Conservation (phyloP, 2,329 filamentous ascomycete species). For the Pestalotiopsis sp. region DNA sequence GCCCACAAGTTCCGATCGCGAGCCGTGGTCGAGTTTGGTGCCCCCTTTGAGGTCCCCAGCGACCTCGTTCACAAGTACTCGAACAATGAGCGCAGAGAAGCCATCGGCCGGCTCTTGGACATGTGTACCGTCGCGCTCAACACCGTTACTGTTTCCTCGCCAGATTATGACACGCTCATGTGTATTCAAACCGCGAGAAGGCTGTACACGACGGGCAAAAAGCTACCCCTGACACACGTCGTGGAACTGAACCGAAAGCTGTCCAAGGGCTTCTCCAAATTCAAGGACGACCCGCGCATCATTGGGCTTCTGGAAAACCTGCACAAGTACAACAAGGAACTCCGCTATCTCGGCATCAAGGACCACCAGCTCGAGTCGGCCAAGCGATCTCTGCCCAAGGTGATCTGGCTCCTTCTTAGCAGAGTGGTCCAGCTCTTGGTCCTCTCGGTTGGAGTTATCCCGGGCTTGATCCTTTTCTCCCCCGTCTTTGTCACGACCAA, state of each 20-base stretch:
- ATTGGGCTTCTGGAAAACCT: slow-evolving; percentile 73
- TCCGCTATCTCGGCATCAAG: slow-evolving; percentile 81
- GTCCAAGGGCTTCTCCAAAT: slow-evolving; percentile 86
- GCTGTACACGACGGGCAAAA: slow-evolving; percentile 92
- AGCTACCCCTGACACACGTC: slow-evolving; percentile 86
- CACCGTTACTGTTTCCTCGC: slow-evolving; percentile 86
- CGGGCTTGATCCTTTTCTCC: slow-evolving; percentile 83
- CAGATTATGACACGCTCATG: slow-evolving; percentile 96
- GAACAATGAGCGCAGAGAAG: slow-evolving; percentile 78
- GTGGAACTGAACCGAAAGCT: slow-evolving; percentile 92
- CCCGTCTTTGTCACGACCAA: slow-evolving; percentile 86
- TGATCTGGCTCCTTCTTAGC: slow-evolving; percentile 77
- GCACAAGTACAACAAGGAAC: slow-evolving; percentile 80
- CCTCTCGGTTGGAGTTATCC: slow-evolving; percentile 78
- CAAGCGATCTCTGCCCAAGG: slow-evolving; percentile 74
- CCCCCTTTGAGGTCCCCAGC: slow-evolving; percentile 78
- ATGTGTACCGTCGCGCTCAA: slow-evolving; percentile 82
- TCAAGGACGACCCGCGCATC: slow-evolving; percentile 88
- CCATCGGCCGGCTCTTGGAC: slow-evolving; percentile 82
- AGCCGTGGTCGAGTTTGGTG: slow-evolving; percentile 93
- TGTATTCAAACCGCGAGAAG: slow-evolving; percentile 91
- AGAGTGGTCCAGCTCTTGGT: slow-evolving; percentile 75
- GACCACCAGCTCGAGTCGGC: slow-evolving; percentile 96
- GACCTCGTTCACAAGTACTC: slow-evolving; percentile 86
- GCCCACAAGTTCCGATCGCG: slow-evolving; percentile 97